These are phyloP conservation scores for Leishmania tropica DNA, from an alignment of 208 protist species.

Conservation along the genomic window DNA sequence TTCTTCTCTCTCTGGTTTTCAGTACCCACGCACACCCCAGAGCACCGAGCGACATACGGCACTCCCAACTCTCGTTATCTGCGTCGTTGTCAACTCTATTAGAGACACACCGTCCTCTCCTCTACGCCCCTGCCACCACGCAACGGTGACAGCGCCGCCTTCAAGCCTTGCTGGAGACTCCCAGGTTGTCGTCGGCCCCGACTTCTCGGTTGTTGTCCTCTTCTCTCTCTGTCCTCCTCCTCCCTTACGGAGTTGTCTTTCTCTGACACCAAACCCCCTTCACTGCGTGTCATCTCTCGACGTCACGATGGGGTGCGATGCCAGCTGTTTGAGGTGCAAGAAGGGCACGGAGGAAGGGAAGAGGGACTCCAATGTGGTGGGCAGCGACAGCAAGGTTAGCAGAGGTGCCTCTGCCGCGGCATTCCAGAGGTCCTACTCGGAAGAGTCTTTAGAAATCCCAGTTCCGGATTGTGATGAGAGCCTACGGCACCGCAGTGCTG, in stretches of 20 bases:
- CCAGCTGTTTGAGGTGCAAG: conserved; percentile 23
- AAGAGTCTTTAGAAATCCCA: conserved; percentile 20
- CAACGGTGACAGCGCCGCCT: not conserved
- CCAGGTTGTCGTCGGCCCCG: not conserved
- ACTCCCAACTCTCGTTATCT: not conserved
- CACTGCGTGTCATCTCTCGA: conserved; percentile 4
- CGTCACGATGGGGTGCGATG: conserved; percentile 38
- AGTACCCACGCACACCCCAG: not conserved
- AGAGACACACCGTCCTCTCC: not conserved
- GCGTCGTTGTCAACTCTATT: not conserved
- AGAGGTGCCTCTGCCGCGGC: not conserved
- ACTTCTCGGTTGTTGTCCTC: not conserved
- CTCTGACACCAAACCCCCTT: not conserved
- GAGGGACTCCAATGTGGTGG: not conserved
- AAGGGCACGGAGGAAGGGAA: conserved; percentile 18
- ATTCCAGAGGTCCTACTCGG: not conserved
- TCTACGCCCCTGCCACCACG: not conserved
- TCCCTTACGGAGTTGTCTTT: not conserved
- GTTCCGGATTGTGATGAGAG: conserved; percentile 1
- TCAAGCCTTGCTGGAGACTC: not conserved
- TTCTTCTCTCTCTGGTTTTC: not conserved
- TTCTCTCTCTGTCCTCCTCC: no score
- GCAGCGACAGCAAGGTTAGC: not conserved
- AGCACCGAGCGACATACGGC: not conserved
- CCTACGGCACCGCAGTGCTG: not conserved